Evolutionary conservation across 257 asterid genomes (phyloP).

Genomic region (Perilla frutescens): DNA sequence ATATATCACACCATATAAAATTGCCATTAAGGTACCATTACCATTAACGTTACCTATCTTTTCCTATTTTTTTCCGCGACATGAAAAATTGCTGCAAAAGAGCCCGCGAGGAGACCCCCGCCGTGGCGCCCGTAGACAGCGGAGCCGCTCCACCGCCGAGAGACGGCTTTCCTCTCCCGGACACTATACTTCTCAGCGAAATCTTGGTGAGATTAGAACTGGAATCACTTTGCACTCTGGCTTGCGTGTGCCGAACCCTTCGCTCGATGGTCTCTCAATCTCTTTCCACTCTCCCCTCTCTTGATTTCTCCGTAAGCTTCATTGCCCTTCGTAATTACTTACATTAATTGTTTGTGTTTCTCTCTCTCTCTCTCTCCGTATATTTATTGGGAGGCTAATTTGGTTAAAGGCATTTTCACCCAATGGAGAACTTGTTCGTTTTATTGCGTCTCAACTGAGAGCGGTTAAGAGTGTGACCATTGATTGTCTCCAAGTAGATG

Average conservation of each 20-base stretch:
- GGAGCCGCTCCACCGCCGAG: slow-evolving; percentile 39
- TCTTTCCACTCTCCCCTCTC: slow-evolving; percentile 52
- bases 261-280: slow-evolving; percentile 49
- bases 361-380: neutral
- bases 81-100: slow-evolving; percentile 39
- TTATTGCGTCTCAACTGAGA: slow-evolving; percentile 44
- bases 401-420: slow-evolving; percentile 63
- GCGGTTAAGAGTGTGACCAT: slow-evolving; percentile 53
- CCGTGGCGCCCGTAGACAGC: slow-evolving; percentile 4
- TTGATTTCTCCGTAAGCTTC: slow-evolving; percentile 71
- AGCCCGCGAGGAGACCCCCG: slow-evolving; percentile 36
- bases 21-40: no score
- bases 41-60: no score
- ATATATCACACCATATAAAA: no score
- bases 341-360: neutral
- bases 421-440: slow-evolving; percentile 50
- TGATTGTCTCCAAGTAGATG: slow-evolving; percentile 67
- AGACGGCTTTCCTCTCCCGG: slow-evolving; percentile 64
- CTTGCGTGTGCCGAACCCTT: slow-evolving; percentile 59
- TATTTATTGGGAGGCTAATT: slow-evolving; percentile 22
- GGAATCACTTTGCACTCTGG: slow-evolving; percentile 60
- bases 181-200: slow-evolving; percentile 43
- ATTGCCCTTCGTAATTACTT: neutral
- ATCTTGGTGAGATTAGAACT: slow-evolving; percentile 59
- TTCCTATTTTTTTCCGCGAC: neutral